phyloP scores from a whole-genome alignment of 2,329 filamentous ascomycete genomes.

The Parastagonospora nodorum region DNA sequence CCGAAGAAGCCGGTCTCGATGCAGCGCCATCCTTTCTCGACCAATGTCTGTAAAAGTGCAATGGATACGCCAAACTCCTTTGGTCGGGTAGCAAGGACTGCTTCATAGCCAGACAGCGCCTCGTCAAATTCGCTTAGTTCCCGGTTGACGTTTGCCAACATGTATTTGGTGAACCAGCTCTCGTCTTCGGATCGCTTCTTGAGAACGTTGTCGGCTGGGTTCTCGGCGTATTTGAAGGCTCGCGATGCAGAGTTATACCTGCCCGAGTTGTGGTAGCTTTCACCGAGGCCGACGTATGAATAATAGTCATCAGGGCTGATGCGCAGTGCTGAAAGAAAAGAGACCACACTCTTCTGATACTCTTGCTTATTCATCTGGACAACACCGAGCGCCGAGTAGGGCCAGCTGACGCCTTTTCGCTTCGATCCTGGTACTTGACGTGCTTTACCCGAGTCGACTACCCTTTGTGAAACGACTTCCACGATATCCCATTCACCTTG shows the following conservation, averaged over 20 bases:
- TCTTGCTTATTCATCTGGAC: constrained; percentile 95
- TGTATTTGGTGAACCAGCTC: constrained; percentile 94
- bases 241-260: constrained; percentile 93
- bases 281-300: constrained; percentile 94
- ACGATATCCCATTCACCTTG: constrained; percentile 96
- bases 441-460: constrained; percentile 93
- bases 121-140: constrained; percentile 90
- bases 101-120: constrained; percentile 75
- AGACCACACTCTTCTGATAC: constrained; percentile 84
- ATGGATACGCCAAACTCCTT: constrained; percentile 85
- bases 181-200: constrained; percentile 64
- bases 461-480: constrained; percentile 85
- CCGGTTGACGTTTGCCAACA: constrained; percentile 92
- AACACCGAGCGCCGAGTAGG: constrained; percentile 89
- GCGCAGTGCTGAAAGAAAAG: constrained; percentile 86
- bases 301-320: constrained; percentile 88
- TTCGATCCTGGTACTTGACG: constrained; percentile 90
- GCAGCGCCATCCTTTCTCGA: constrained; percentile 78
- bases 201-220: constrained; percentile 67
- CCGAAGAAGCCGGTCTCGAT: constrained; percentile 86
- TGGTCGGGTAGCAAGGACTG: constrained; percentile 70
- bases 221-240: constrained; percentile 84
- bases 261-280: constrained; percentile 94
- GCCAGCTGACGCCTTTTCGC: constrained; percentile 92
- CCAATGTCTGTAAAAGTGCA: constrained; percentile 83